Conservation (phyloP, 176 grass and related monocot species). For the Oryza meyeriana region DNA sequence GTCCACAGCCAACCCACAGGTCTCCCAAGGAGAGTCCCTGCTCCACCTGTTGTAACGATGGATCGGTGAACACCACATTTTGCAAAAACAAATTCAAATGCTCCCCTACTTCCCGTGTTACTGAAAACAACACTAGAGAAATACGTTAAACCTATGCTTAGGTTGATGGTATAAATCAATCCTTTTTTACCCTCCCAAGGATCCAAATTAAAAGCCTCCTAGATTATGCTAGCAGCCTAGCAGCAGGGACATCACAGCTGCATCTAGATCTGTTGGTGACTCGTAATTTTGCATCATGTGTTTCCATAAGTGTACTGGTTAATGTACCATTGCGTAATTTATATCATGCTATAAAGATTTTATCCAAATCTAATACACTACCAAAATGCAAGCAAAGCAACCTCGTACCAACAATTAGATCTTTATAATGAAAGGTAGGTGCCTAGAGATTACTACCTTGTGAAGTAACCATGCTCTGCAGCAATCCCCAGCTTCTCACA, state of each 20-base stretch:
- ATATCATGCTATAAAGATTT: background rate
- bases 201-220: background rate
- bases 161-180: conserved; percentile 2
- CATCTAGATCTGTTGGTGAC: background rate
- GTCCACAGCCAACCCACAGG: conserved; percentile 32
- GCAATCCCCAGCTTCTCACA: conserved; percentile 88
- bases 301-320: background rate
- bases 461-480: conserved; percentile 95
- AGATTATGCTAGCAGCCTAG: background rate
- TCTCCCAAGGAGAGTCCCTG: conserved; percentile 64
- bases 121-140: background rate
- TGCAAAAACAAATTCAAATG: background rate
- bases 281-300: background rate
- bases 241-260: background rate
- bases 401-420: conserved; percentile 22
- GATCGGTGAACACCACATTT: background rate
- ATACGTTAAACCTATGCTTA: background rate
- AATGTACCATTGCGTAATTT: conserved; percentile 17
- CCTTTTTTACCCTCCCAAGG: background rate
- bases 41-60: conserved; percentile 59
- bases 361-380: conserved; percentile 26
- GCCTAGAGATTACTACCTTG: conserved; percentile 51
- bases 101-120: background rate
- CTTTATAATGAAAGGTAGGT: background rate
- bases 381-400: conserved; percentile 32